These are phyloP conservation scores for Marsdenia floribunda DNA, from an alignment of 257 asterid species.

Conservation along the genomic window DNA sequence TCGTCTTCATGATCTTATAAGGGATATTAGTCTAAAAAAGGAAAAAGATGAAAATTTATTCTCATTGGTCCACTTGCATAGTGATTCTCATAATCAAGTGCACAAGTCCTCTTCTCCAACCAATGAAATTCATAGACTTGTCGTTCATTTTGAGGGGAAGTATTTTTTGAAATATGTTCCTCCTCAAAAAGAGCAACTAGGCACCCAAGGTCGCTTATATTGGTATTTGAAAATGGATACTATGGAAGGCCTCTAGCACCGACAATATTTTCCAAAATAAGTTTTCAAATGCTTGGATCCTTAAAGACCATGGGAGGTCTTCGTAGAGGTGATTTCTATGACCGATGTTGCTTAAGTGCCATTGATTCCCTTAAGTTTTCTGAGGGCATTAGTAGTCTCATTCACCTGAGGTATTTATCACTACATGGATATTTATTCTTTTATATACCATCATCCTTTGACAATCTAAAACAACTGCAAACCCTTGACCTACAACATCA, in stretches of 20 bases:
- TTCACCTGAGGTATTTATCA: too few relatives aligned
- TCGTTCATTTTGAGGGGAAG: not conserved
- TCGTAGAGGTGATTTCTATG: too few relatives aligned
- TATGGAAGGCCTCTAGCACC: not conserved
- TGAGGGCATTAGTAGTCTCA: too few relatives aligned
- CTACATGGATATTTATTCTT: too few relatives aligned
- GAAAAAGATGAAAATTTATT: conserved; percentile 8
- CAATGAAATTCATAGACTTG: not conserved
- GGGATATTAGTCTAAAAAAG: conserved; percentile 6
- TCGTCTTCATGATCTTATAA: conserved; percentile 10
- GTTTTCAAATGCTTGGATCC: conserved; percentile 1
- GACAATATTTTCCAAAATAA: not conserved
- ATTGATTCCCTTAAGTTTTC: not conserved
- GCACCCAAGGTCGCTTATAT: too few relatives aligned
- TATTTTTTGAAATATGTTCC: not conserved
- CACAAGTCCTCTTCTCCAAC: not conserved
- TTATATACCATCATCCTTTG: too few relatives aligned
- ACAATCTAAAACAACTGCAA: too few relatives aligned
- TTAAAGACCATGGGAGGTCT: not conserved
- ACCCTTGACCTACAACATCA: too few relatives aligned
- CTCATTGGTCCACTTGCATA: not conserved
- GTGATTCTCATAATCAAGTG: not conserved
- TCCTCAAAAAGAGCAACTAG: not conserved
- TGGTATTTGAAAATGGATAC: too few relatives aligned
- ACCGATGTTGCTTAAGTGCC: too few relatives aligned